Conservation (phyloP, 108 stramenopile species). For the Skeletonema potamos region DNA sequence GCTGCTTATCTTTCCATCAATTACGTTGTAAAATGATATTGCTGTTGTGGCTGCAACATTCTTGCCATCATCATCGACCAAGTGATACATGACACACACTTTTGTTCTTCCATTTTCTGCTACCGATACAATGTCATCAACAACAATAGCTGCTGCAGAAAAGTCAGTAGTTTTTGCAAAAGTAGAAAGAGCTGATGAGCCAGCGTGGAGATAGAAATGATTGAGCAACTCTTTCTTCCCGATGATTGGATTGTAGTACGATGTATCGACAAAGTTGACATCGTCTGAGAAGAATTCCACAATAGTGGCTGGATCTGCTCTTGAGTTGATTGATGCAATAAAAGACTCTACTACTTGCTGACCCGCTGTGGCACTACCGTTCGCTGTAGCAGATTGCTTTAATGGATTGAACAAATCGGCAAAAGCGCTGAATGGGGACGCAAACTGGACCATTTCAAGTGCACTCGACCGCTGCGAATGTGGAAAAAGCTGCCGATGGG, state of each 20-base stretch:
- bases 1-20: constrained; percentile 10
- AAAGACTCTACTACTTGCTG: constrained; percentile 27
- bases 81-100: constrained; percentile 48
- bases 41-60: constrained; percentile 10
- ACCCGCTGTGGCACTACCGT: background rate
- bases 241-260: constrained; percentile 33
- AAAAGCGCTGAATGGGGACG: constrained; percentile 3
- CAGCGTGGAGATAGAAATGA: constrained; percentile 26
- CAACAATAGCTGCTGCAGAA: constrained; percentile 10
- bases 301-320: constrained; percentile 5
- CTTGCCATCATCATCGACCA: constrained; percentile 1
- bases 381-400: background rate
- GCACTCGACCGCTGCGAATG: background rate
- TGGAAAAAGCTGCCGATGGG: background rate
- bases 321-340: constrained; percentile 22
- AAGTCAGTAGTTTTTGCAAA: background rate
- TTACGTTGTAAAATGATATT: constrained; percentile 34
- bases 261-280: constrained; percentile 25
- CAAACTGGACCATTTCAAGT: background rate
- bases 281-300: constrained; percentile 19
- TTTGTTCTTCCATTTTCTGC: constrained; percentile 7
- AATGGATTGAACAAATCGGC: constrained; percentile 11
- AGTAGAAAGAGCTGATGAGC: constrained; percentile 25
- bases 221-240: constrained; percentile 27
- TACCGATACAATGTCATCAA: constrained; percentile 27